Conservation (phyloP, 176 grass and related monocot species). For the Rhynchospora tenuis region DNA sequence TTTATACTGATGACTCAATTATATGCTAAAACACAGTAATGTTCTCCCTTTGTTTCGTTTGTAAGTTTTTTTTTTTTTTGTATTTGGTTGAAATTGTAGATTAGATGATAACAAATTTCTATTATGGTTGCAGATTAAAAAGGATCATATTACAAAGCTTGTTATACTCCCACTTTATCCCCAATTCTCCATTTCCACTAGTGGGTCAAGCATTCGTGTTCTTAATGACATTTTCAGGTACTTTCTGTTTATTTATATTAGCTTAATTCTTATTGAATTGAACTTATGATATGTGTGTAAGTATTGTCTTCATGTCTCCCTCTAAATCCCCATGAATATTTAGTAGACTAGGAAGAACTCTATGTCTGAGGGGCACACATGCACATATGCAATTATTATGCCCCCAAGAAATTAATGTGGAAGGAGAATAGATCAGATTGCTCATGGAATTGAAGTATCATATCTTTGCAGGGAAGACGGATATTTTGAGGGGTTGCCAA, state of each 20-base stretch:
- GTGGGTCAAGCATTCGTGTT: slow-evolving; percentile 86
- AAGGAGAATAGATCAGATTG: background rate
- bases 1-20: background rate
- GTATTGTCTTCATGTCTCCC: background rate
- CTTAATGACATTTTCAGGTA: slow-evolving; percentile 74
- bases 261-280: background rate
- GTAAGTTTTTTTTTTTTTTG: background rate
- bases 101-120: slow-evolving; percentile 10
- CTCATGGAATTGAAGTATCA: background rate
- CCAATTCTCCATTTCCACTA: slow-evolving; percentile 98
- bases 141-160: slow-evolving; percentile 86
- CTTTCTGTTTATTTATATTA: background rate
- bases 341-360: background rate
- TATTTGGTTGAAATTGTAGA: background rate
- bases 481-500: slow-evolving; percentile 74
- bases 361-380: background rate
- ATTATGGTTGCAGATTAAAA: slow-evolving; percentile 66
- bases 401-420: background rate
- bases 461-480: slow-evolving; percentile 68
- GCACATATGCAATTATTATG: background rate
- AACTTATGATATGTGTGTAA: background rate
- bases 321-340: background rate
- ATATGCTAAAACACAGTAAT: background rate
- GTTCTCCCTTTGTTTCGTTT: background rate
- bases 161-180: slow-evolving; percentile 94